Conservation (phyloP, 2,329 filamentous ascomycete genomes). For the Aureobasidium sp. region DNA sequence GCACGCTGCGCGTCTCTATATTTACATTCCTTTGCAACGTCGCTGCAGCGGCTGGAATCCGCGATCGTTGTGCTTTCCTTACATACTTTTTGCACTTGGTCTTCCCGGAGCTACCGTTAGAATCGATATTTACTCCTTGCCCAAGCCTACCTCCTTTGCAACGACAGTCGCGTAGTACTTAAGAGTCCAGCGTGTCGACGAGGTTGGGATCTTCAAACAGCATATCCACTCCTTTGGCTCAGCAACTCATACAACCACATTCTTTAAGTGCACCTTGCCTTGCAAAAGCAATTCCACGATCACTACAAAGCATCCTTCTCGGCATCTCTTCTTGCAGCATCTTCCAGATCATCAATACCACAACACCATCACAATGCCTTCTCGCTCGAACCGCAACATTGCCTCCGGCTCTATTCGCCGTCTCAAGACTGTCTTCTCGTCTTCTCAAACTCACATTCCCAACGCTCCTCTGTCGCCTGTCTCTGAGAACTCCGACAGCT, state of each 20-base stretch:
- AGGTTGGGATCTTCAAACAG: conserved; percentile 15
- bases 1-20: conserved; percentile 13
- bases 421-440: conserved; percentile 17
- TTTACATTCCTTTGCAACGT: conserved; percentile 17
- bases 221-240: conserved; percentile 15
- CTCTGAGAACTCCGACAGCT: conserved; percentile 2
- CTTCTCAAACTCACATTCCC: conserved; percentile 14
- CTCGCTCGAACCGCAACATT: conserved; percentile 16
- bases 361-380: conserved; percentile 3
- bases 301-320: conserved; percentile 6
- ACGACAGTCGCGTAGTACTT: conserved; percentile 16
- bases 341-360: neutral
- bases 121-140: conserved; percentile 20
- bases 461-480: conserved; percentile 12
- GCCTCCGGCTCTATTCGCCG: conserved; percentile 18
- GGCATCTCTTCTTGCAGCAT: conserved; percentile 1
- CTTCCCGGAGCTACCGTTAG: conserved; percentile 15
- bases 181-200: conserved; percentile 9
- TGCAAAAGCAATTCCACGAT: conserved; percentile 13
- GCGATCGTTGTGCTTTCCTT: conserved; percentile 11
- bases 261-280: conserved; percentile 12
- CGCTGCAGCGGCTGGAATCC: conserved; percentile 16
- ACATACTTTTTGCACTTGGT: conserved; percentile 12
- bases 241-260: conserved; percentile 13
- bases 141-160: conserved; percentile 18